A percentile compares a stretch with the other conserved stretches of the same genome.
phyloP scores from a whole-genome alignment of 371 early-diverging fungal genomes.

The Saksenaea vasiformis region DNA sequence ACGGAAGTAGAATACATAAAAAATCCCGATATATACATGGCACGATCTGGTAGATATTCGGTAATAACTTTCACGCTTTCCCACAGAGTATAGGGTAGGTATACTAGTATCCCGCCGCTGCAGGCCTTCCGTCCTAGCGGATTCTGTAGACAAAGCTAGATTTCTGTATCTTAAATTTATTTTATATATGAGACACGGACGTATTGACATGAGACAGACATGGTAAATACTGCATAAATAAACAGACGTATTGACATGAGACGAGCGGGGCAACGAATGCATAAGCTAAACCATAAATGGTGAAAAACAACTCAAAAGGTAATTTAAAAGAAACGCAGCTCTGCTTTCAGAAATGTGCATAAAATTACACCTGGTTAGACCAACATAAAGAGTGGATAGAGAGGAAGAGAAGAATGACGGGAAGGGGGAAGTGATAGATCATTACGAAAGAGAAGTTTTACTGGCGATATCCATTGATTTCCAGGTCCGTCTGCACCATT shows the following conservation, averaged over 20 bases:
- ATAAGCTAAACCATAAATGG: slow-evolving; percentile 15
- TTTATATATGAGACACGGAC: too few relatives aligned
- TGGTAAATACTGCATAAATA: neutral
- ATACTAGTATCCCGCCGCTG: too few relatives aligned
- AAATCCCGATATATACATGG: too few relatives aligned
- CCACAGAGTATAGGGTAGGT: too few relatives aligned
- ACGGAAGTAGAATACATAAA: too few relatives aligned
- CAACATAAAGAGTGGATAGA: neutral
- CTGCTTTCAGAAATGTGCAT: neutral
- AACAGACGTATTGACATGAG: too few relatives aligned
- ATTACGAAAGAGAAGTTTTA: neutral
- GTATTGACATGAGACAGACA: too few relatives aligned
- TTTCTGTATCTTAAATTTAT: too few relatives aligned
- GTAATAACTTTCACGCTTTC: too few relatives aligned
- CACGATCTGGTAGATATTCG: too few relatives aligned
- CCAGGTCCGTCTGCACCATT: slow-evolving; percentile 37
- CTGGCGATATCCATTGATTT: slow-evolving; percentile 18
- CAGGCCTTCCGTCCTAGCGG: too few relatives aligned
- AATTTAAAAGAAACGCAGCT: slow-evolving; percentile 17
- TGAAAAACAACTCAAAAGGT: slow-evolving; percentile 21
- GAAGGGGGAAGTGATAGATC: neutral
- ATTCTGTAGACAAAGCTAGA: too few relatives aligned
- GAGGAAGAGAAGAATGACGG: neutral
- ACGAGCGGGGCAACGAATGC: neutral
- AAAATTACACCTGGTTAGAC: neutral